Conservation (phyloP, 1,284 basidiomycete species). For the Sporisorium reilianum region DNA sequence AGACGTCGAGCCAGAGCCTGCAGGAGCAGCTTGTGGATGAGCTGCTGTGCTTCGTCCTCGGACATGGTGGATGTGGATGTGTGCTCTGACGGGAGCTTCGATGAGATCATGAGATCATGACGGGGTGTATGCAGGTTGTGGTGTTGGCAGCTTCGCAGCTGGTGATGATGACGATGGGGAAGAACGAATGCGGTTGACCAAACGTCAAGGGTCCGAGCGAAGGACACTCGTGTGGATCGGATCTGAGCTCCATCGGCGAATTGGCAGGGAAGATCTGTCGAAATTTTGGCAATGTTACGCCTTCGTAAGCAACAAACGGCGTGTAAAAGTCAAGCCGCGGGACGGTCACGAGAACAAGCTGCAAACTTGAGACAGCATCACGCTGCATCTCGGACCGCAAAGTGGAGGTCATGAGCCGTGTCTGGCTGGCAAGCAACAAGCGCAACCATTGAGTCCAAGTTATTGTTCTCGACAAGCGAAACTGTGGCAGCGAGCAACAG, state of each 20-base stretch:
- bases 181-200: neutral
- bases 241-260: slow-evolving; percentile 9
- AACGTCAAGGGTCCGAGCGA: slow-evolving; percentile 8
- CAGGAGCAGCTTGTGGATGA: slow-evolving; percentile 36
- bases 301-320: too few species aligned
- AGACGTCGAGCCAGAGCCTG: slow-evolving; percentile 37
- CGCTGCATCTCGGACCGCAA: too few species aligned
- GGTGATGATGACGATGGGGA: neutral
- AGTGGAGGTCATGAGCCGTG: too few species aligned
- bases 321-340: neutral
- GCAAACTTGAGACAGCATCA: too few species aligned
- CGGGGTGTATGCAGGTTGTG: neutral
- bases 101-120: neutral
- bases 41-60: slow-evolving; percentile 29
- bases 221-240: neutral
- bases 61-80: slow-evolving; percentile 18
- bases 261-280: neutral
- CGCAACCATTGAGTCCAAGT: too few species aligned
- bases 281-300: neutral
- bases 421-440: too few species aligned
- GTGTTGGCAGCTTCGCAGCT: neutral
- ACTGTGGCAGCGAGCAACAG: too few species aligned
- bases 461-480: neutral
- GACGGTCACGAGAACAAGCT: neutral
- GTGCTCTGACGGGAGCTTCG: neutral